A percentile compares a stretch with the other conserved stretches of the same genome.
These are phyloP conservation scores for Hemileccinum rubropunctum DNA, from an alignment of 768 basidiomycete genomes.

Conservation along the genomic window DNA sequence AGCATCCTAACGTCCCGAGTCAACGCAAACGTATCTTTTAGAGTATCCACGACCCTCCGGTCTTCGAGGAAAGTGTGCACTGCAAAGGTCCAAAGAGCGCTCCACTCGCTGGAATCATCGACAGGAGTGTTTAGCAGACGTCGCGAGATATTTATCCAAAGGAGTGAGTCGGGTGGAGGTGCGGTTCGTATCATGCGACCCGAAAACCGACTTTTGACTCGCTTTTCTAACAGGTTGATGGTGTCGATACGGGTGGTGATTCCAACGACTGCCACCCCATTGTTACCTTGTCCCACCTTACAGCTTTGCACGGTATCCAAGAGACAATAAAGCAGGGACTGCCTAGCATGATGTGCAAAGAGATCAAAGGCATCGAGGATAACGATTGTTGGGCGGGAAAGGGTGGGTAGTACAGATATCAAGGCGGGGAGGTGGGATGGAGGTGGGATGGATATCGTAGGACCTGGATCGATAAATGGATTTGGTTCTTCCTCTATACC, in stretches of 20 bases:
- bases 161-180: conserved; percentile 48
- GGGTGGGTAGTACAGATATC: conserved; percentile 73
- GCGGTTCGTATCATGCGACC: conserved; percentile 82
- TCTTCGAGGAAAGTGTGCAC: conserved; percentile 60
- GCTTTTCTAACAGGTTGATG: conserved; percentile 86
- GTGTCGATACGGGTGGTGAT: conserved; percentile 85
- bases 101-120: conserved; percentile 51
- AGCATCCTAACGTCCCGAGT: conserved; percentile 60
- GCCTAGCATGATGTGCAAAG: conserved; percentile 88
- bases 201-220: conserved; percentile 97
- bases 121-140: conserved; percentile 37
- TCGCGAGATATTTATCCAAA: conserved; percentile 52
- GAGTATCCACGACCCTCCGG: conserved; percentile 37
- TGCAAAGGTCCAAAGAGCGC: conserved; percentile 49
- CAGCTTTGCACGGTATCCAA: conserved; percentile 92
- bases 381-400: conserved; percentile 76
- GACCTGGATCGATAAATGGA: conserved; percentile 44
- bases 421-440: conserved; percentile 70
- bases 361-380: conserved; percentile 92
- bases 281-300: conserved; percentile 52
- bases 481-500: conserved; percentile 43
- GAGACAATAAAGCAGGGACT: conserved; percentile 91
- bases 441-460: conserved; percentile 48
- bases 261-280: conserved; percentile 84
- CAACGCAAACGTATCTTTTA: conserved; percentile 62